Base-by-base conservation (phyloP, 2,329 filamentous ascomycete genomes). In the Trichoderma pleuroti region DNA sequence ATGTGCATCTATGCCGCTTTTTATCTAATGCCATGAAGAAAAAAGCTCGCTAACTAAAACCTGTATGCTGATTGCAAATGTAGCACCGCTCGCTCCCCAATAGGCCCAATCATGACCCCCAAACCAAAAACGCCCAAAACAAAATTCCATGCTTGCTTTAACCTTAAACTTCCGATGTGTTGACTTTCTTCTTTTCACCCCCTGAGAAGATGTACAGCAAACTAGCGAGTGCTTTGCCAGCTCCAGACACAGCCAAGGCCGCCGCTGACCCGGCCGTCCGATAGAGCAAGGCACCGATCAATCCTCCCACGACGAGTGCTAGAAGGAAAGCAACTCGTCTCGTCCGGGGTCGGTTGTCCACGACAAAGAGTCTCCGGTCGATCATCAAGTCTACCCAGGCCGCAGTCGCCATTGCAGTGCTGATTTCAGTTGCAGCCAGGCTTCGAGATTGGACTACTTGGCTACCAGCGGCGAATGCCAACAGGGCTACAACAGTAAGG, bases 331-430 rank as follows among this genome's bases (percentile, higher is more conserved):
- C 77, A 5, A 84, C 76, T 3, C 87, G 79, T 6, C 87, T 79
- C 42, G 85, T 87, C 18, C 87, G 78, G 3, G 84, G 80, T 18
- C 84, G 79, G 74, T 90, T 90, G 16, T 80, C 74, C 10, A 77
- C 10, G 5, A 76, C 77, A 21, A 87, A 82, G 62, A 90, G 78
- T 7, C 80, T 80, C 34, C 82, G 81, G 75, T 90, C 88, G 68
- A 89, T 86, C 65, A 88, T 77, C 68, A 90, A 75, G 74, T 90
- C 88, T 1, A 90, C 81, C 83, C 86, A 90, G 1, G 88, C 88
- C 0, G 88, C 87, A 6, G 88, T 90, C 0, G 87, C 88, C 87
- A 90, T 90, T 30, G 88, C 87, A 0, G 88, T 90, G 71, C 83
- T 88, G 74, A 90, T 90, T 76, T 91, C 88, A 0, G 86, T 86